A percentile compares a stretch with the other conserved stretches of the same genome.
phyloP scores from a whole-genome alignment of 2,329 filamentous ascomycete species.

The Colletotrichum sp. region DNA sequence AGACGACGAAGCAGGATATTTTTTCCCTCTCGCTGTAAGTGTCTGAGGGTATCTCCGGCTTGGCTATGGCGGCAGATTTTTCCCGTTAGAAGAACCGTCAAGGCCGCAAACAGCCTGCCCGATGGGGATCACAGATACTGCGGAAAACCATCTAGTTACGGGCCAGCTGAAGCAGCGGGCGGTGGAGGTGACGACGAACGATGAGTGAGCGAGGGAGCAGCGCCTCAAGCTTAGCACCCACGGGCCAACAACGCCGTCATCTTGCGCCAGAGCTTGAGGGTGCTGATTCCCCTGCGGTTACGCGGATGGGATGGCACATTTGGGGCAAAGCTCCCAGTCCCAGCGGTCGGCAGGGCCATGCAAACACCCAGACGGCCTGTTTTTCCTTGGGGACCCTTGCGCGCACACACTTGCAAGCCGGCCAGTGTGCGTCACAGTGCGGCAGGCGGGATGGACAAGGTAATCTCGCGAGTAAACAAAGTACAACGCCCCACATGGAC shows the following conservation, averaged over 20 bases:
- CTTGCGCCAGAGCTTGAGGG: not conserved
- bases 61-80: not conserved
- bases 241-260: not conserved
- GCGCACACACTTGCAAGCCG: not conserved
- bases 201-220: not conserved
- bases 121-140: not conserved
- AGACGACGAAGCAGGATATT: not conserved
- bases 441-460: not conserved
- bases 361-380: constrained; percentile 3
- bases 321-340: constrained; percentile 1
- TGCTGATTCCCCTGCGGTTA: not conserved
- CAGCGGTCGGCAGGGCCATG: not conserved
- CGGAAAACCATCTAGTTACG: not conserved
- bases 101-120: not conserved
- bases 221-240: not conserved
- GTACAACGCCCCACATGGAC: constrained; percentile 11
- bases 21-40: not conserved
- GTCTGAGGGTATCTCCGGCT: not conserved
- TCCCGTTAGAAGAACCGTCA: not conserved
- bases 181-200: not conserved
- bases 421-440: constrained; percentile 11
- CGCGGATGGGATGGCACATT: constrained; percentile 19
- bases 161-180: not conserved
- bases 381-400: not conserved
- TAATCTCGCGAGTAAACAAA: constrained; percentile 21